Conservation (phyloP, 805 yeast genomes). For the Candida lessepsii region DNA sequence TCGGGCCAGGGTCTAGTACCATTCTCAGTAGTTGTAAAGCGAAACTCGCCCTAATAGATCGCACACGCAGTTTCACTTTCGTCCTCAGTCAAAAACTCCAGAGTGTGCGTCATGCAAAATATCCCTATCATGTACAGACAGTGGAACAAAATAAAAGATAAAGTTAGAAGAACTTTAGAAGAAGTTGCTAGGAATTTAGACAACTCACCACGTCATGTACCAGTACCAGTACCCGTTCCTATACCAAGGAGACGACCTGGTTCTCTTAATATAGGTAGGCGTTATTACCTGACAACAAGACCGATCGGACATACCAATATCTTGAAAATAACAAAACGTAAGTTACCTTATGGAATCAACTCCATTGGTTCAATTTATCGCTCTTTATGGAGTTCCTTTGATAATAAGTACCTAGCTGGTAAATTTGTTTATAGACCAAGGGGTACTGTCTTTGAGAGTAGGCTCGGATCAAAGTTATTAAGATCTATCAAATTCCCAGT, state of each 20-base stretch:
- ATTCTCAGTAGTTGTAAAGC: too few species aligned
- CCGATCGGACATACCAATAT: constrained; percentile 1
- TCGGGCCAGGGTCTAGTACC: too few species aligned
- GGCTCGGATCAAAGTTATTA: constrained; percentile 1
- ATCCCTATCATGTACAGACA: constrained; percentile 12
- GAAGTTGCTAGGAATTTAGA: constrained; percentile 14
- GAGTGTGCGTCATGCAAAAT: constrained; percentile 5
- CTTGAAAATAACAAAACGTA: not conserved
- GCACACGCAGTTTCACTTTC: too few species aligned
- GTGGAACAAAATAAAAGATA: constrained; percentile 14
- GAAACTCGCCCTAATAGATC: too few species aligned
- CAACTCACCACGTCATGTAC: constrained; percentile 7
- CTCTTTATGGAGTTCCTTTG: constrained; percentile 3
- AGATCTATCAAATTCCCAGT: not conserved
- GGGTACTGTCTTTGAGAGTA: not conserved
- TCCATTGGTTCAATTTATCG: not conserved
- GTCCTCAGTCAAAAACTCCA: too few species aligned
- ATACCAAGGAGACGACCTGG: constrained; percentile 2
- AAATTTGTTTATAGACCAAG: constrained; percentile 1
- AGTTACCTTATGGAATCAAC: constrained; percentile 1
- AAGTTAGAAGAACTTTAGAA: constrained; percentile 13
- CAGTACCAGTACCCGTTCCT: constrained; percentile 12
- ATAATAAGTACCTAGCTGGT: not conserved
- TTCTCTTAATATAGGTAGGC: not conserved
- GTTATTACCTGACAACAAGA: constrained; percentile 8